Evolutionary conservation across 306 rosid genomes (phyloP).

Genomic region (Purshia tridentata): DNA sequence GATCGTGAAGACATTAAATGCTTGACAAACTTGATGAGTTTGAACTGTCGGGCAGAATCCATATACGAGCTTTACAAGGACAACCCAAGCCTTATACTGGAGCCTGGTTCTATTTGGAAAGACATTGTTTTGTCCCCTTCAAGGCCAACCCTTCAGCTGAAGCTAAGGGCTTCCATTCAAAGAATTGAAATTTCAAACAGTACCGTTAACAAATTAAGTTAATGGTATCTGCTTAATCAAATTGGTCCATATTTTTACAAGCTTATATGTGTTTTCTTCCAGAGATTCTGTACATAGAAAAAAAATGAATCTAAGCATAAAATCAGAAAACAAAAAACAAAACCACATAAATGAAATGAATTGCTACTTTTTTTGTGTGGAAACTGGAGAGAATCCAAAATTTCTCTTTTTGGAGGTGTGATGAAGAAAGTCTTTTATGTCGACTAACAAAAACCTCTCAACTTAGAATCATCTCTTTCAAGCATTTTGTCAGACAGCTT

Average conservation of each 20-base stretch:
- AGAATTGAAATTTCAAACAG: constrained; percentile 41
- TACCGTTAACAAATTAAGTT: neutral
- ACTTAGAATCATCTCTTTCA: no score
- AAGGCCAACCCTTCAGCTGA: constrained; percentile 46
- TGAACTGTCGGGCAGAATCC: constrained; percentile 71
- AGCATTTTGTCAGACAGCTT: no score
- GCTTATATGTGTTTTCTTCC: neutral
- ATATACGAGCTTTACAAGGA: constrained; percentile 59
- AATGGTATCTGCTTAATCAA: neutral
- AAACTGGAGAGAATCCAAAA: no score
- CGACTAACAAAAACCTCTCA: no score
- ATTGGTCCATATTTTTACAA: neutral
- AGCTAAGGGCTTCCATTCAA: constrained; percentile 45
- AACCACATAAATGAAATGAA: no score
- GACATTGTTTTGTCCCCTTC: constrained; percentile 50
- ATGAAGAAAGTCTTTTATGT: no score
- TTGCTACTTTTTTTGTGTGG: no score
- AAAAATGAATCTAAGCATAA: no score
- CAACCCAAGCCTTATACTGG: constrained; percentile 29
- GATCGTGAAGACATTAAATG: constrained; percentile 55
- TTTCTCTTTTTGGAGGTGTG: no score
- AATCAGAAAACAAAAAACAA: no score
- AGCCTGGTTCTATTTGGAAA: constrained; percentile 62
- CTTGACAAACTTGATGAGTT: constrained; percentile 40
- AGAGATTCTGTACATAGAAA: neutral